Base-by-base conservation (phyloP, 2,329 filamentous ascomycete species). In the Cladosporium sphaerospermum region DNA sequence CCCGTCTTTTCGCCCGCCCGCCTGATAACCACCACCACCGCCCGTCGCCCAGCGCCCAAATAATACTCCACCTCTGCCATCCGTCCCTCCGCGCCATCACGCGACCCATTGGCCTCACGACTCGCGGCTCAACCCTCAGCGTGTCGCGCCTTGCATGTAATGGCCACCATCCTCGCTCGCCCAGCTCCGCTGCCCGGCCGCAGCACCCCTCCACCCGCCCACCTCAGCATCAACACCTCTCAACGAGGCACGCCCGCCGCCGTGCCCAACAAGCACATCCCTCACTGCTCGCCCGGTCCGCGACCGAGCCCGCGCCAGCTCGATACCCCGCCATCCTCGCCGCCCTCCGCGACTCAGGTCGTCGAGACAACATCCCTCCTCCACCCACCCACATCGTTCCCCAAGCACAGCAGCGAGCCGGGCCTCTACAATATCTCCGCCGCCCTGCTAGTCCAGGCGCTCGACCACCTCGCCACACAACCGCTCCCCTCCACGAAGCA, bases 251-350 rank as follows among this genome's bases (percentile, higher is more conserved):
- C 79, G 6, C 80, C 81, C 14, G 74, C 86, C 6, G 77, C 93
- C 19, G 64, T 78, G 2, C 89, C 90, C 9, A 96, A 95, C 73
- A 95, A 93, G 71, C 89, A 96, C 71, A 77, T 96, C 19, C 90
- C 91, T n/a, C 75, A 85, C 61, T 96, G 89, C 71, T 86, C 89
- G n/a, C 82, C 90, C 1, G 90, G 90, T 1, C 85, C 88, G 2
- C 67, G 69, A 13, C 57, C 81, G 74, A 59, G 76, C 68, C 45
- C 72, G 69, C 51, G 75, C 75, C 62, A 78, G 76, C 60, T 71
- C 33, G 66, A 71, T 43, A 75, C 74, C 28, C 75, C 76, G 11
- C 76, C 76, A 33, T 69, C 66, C 7, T 89, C 88, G 19, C 86
- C 82, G 3, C 77, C 77, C 1, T 68, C 83, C 11, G 78, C 79